A percentile compares a stretch with the other conserved stretches of the same genome.
Conservation (phyloP, 192 early-diverging fungal genomes). For the Allomyces javanicus region DNA sequence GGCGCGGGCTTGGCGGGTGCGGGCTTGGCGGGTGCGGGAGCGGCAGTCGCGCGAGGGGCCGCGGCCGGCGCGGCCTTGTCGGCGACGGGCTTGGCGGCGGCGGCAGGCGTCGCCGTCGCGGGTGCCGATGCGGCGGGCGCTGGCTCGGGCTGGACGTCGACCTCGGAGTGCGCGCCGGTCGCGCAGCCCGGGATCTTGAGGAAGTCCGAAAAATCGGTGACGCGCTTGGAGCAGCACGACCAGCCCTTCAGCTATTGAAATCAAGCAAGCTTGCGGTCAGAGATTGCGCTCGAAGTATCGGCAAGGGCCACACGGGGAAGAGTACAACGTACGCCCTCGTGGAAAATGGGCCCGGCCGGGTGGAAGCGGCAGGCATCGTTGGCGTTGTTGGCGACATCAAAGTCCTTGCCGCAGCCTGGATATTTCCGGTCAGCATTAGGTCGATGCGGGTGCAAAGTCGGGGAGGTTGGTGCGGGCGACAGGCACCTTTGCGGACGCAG, state of each 20-base stretch:
- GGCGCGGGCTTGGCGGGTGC: too few relatives aligned
- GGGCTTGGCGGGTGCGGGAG: slow-evolving; percentile 9
- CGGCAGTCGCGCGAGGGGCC: slow-evolving; percentile 9
- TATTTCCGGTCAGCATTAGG: slow-evolving; percentile 37
- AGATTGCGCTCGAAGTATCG: neutral
- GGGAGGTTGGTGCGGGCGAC: too few relatives aligned
- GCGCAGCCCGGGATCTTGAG: slow-evolving; percentile 73
- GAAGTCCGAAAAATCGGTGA: slow-evolving; percentile 82
- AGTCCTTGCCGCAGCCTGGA: slow-evolving; percentile 74
- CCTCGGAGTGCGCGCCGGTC: slow-evolving; percentile 45
- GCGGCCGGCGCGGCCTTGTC: slow-evolving; percentile 9
- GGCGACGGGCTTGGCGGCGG: slow-evolving; percentile 11
- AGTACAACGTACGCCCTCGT: slow-evolving; percentile 51
- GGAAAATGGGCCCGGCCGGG: slow-evolving; percentile 75
- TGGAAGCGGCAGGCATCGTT: slow-evolving; percentile 74
- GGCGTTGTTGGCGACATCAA: slow-evolving; percentile 47
- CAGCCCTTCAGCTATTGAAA: slow-evolving; percentile 53
- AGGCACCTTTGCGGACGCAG: too few relatives aligned
- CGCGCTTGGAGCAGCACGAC: slow-evolving; percentile 82
- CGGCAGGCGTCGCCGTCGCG: slow-evolving; percentile 12
- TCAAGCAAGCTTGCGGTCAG: neutral
- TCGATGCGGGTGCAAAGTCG: slow-evolving; percentile 8
- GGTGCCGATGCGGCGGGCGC: slow-evolving; percentile 8
- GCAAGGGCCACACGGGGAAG: neutral
- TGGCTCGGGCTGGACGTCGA: slow-evolving; percentile 5